Evolutionary conservation across 352 stramenopile genomes (phyloP).

Genomic region (Peronosclerospora sorghi): DNA sequence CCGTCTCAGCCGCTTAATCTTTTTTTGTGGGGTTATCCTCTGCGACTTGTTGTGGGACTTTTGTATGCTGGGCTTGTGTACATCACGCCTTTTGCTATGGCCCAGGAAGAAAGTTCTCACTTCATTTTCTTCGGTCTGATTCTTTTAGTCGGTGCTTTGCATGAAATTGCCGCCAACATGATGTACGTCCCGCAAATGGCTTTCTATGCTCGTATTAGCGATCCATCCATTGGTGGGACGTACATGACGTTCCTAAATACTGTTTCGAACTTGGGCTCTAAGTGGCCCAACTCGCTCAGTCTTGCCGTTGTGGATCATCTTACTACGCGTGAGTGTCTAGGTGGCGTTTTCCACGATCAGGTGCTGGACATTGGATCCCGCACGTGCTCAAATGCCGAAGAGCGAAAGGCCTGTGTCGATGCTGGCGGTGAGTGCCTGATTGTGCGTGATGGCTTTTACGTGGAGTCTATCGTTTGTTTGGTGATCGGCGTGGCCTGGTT

Average conservation of each 20-base stretch:
- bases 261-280: slow-evolving; percentile 95
- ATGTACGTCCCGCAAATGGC: slow-evolving; percentile 96
- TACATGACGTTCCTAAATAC: slow-evolving; percentile 99
- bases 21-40: slow-evolving; percentile 75
- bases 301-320: slow-evolving; percentile 74
- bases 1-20: slow-evolving; percentile 57
- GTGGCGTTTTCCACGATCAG: slow-evolving; percentile 53
- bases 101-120: slow-evolving; percentile 59
- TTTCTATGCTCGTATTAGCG: slow-evolving; percentile 96
- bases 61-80: slow-evolving; percentile 79
- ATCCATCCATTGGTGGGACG: slow-evolving; percentile 95
- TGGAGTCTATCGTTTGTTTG: slow-evolving; percentile 64
- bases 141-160: slow-evolving; percentile 49
- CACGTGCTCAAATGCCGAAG: slow-evolving; percentile 67
- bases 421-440: slow-evolving; percentile 65
- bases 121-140: slow-evolving; percentile 75
- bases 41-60: slow-evolving; percentile 73
- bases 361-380: slow-evolving; percentile 62
- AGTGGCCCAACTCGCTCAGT: slow-evolving; percentile 85
- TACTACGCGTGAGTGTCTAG: slow-evolving; percentile 69
- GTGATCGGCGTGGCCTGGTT: slow-evolving; percentile 62
- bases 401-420: slow-evolving; percentile 41
- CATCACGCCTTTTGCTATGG: slow-evolving; percentile 68
- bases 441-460: slow-evolving; percentile 70
- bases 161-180: slow-evolving; percentile 84